Conservation (phyloP, 116 monocot species). For the Trichopus zeylanicus region DNA sequence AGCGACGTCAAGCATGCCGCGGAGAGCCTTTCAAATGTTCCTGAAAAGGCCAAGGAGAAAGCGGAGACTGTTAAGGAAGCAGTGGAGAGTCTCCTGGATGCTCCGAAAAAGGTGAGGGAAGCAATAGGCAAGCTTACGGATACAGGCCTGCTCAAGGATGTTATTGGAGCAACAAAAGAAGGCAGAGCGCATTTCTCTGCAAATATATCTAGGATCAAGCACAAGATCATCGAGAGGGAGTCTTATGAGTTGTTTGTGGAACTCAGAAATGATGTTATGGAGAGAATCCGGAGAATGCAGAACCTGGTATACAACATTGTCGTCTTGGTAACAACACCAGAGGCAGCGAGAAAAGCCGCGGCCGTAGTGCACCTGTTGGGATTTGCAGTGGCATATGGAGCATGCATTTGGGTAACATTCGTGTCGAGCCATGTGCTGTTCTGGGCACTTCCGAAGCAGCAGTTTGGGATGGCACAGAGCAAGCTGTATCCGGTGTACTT, state of each 20-base stretch:
- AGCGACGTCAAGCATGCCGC: no score
- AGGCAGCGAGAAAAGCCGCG: slow-evolving; percentile 9
- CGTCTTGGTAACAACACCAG: slow-evolving; percentile 15
- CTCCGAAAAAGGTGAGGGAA: neutral
- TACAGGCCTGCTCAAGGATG: no score
- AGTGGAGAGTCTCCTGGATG: neutral
- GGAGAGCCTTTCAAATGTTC: no score
- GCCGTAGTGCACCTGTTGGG: slow-evolving; percentile 41
- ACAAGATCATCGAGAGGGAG: no score
- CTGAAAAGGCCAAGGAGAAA: no score
- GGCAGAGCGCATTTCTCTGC: no score
- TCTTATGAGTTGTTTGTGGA: no score
- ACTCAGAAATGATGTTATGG: slow-evolving; percentile 23
- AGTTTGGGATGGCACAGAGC: slow-evolving; percentile 75
- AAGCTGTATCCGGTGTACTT: slow-evolving; percentile 76
- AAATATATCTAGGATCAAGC: no score
- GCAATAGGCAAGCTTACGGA: neutral
- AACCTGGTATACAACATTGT: slow-evolving; percentile 26
- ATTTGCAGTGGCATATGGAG: slow-evolving; percentile 53
- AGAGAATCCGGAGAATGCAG: slow-evolving; percentile 24
- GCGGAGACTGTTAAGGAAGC: no score
- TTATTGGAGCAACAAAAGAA: no score
- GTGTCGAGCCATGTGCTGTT: slow-evolving; percentile 70
- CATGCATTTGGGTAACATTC: slow-evolving; percentile 76
- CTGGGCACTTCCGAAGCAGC: slow-evolving; percentile 52